phyloP scores from a whole-genome alignment of 2,329 filamentous ascomycete species.

The Arthrinium phaeospermum region DNA sequence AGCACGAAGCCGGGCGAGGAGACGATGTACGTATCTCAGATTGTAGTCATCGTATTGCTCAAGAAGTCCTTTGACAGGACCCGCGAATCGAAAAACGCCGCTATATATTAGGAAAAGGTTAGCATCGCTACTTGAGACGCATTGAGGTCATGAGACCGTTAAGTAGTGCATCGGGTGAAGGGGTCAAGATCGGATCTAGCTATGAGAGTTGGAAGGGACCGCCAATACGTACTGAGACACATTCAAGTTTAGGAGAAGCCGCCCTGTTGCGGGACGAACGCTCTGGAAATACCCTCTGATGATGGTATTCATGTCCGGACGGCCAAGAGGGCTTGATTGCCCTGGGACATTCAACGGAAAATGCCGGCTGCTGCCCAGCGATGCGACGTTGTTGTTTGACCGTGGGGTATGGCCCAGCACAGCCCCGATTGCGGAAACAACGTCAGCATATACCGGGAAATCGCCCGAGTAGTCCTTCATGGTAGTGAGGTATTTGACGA shows the following conservation, averaged over 20 bases:
- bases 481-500: conserved; percentile 52
- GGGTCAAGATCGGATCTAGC: no score
- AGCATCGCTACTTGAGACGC: background rate
- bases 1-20: conserved; percentile 30
- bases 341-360: conserved; percentile 48
- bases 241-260: conserved; percentile 61
- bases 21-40: conserved; percentile 23
- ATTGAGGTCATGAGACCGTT: background rate
- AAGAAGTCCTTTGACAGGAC: conserved; percentile 44
- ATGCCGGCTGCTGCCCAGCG: conserved; percentile 54
- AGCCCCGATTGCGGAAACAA: conserved; percentile 58
- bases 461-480: conserved; percentile 43
- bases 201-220: background rate
- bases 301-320: conserved; percentile 43
- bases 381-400: conserved; percentile 40
- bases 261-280: conserved; percentile 57
- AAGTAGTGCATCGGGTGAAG: no score
- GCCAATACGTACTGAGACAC: conserved; percentile 53
- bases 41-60: conserved; percentile 16
- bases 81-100: conserved; percentile 47
- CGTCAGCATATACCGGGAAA: conserved; percentile 56
- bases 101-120: background rate
- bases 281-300: conserved; percentile 63
- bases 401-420: conserved; percentile 54
- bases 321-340: conserved; percentile 36